phyloP scores from a whole-genome alignment of 1,139 yeast species.

The Schwanniomyces etchellsii region DNA sequence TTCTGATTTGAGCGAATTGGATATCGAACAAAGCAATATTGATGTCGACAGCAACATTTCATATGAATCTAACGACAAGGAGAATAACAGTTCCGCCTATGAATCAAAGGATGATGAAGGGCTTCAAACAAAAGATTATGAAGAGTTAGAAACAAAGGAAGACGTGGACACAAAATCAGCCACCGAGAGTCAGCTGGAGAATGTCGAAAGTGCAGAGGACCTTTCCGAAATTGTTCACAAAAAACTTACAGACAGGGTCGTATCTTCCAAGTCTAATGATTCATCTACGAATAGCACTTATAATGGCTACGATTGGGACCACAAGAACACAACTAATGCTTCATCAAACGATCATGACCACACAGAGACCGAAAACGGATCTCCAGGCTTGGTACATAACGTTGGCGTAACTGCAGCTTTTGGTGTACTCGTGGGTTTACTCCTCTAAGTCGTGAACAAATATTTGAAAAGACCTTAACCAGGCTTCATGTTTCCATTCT shows the following conservation, averaged over 20 bases:
- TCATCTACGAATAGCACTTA: slow-evolving; percentile 1
- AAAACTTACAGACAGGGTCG: no score
- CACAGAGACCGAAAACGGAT: slow-evolving; percentile 13
- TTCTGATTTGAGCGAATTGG: slow-evolving; percentile 15
- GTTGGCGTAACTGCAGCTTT: slow-evolving; percentile 14
- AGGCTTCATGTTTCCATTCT: not conserved
- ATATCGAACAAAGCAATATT: no score
- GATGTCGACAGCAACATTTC: slow-evolving; percentile 12
- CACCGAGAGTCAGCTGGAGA: not conserved
- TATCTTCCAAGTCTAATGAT: slow-evolving; percentile 1
- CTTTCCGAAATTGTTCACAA: no score
- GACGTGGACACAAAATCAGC: not conserved
- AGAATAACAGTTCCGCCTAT: slow-evolving; percentile 6
- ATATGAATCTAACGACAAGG: slow-evolving; percentile 12
- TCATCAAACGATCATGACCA: slow-evolving; percentile 2
- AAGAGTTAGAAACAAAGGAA: not conserved
- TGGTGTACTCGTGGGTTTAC: slow-evolving; percentile 17
- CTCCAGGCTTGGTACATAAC: slow-evolving; percentile 5
- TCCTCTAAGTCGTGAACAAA: slow-evolving; percentile 11
- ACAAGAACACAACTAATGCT: slow-evolving; percentile 6
- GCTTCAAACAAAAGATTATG: not conserved
- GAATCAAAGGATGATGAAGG: not conserved
- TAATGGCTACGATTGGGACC: slow-evolving; percentile 4
- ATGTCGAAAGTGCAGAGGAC: slow-evolving; percentile 1
- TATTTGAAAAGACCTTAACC: not conserved